These are phyloP conservation scores for Gossypium anomalum DNA, from an alignment of 345 rosid genomes.

Conservation along the genomic window DNA sequence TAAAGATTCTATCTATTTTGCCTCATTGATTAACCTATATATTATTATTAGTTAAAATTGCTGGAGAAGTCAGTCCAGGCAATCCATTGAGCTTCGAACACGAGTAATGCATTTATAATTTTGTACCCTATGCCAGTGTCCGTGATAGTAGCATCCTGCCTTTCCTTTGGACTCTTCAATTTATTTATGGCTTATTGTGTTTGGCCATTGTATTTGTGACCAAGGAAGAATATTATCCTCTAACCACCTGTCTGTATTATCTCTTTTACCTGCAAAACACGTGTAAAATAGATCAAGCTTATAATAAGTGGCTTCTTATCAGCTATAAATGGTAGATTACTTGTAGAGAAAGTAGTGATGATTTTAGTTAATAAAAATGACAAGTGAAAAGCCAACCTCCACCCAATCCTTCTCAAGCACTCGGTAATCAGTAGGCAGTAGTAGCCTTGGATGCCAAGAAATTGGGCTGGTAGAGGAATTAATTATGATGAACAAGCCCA, in stretches of 20 bases:
- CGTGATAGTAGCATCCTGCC: background rate
- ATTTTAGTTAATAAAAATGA: background rate
- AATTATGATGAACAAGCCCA: constrained; percentile 4
- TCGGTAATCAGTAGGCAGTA: background rate
- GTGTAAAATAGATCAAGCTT: background rate
- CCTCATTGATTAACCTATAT: background rate
- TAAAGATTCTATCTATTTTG: background rate
- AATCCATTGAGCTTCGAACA: background rate
- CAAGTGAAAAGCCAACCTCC: background rate
- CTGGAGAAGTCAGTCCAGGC: background rate
- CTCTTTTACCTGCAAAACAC: background rate
- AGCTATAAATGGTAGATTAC: background rate
- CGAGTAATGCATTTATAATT: background rate
- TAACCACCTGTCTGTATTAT: background rate
- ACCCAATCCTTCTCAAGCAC: background rate
- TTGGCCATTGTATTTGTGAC: background rate
- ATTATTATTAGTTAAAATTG: background rate
- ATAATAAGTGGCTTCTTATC: background rate
- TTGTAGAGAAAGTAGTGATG: background rate
- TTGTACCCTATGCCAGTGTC: background rate
- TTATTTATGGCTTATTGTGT: background rate
- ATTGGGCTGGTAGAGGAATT: background rate
- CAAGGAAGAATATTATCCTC: background rate
- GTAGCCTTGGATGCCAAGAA: background rate
- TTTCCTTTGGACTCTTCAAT: background rate